A percentile compares a stretch with the other conserved stretches of the same genome.
phyloP scores from a whole-genome alignment of 306 rosid genomes.

The Hippophae gyantsensis region DNA sequence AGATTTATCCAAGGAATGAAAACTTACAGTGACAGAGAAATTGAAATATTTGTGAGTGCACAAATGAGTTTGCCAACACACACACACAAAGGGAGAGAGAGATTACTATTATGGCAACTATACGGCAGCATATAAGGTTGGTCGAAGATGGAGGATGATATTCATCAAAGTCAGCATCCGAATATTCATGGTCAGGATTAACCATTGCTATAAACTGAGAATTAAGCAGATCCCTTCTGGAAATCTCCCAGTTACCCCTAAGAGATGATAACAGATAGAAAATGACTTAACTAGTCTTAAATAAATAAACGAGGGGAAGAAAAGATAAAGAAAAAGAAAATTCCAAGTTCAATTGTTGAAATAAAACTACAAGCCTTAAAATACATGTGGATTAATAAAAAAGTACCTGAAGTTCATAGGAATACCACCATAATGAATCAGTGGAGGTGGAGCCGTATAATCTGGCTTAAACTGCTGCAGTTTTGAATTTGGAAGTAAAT shows the following conservation, averaged over 20 bases:
- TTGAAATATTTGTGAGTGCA: background rate
- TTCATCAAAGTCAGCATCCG: conserved; percentile 35
- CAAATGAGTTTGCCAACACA: background rate
- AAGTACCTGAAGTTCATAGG: conserved; percentile 50
- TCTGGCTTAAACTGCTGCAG: conserved; percentile 55
- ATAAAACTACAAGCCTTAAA: background rate
- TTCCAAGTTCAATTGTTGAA: background rate
- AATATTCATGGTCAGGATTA: conserved; percentile 31
- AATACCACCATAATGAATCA: conserved; percentile 40
- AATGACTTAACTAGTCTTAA: conserved; percentile 8
- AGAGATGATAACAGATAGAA: conserved; percentile 7
- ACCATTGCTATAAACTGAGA: conserved; percentile 36
- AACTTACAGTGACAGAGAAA: background rate
- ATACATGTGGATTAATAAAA: background rate
- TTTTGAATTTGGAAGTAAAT: conserved; percentile 8
- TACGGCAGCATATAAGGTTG: conserved; percentile 45
- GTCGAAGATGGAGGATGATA: conserved; percentile 39
- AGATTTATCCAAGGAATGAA: too few species aligned
- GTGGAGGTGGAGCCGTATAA: conserved; percentile 50
- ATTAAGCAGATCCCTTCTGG: conserved; percentile 48
- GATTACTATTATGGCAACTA: conserved; percentile 56
- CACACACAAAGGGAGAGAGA: background rate
- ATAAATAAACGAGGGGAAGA: background rate
- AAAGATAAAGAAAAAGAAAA: background rate
- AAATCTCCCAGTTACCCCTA: conserved; percentile 63